Percentiles rank a stretch among this genome's conserved stretches.
Conservation (phyloP, 352 stramenopile genomes). For the Pseudoperonospora humuli region DNA sequence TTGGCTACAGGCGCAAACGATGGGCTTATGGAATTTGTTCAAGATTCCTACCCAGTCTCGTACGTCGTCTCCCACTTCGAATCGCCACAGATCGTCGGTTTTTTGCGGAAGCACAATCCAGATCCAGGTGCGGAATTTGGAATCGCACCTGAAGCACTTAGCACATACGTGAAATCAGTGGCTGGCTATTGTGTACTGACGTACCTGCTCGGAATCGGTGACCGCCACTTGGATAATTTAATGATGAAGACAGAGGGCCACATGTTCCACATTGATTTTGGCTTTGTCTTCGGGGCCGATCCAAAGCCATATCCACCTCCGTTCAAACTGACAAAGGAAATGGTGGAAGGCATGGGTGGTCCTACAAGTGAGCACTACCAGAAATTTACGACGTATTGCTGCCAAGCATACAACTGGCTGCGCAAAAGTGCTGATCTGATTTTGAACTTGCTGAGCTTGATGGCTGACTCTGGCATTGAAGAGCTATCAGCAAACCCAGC, state of each 20-base stretch:
- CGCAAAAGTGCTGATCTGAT: slow-evolving; percentile 97
- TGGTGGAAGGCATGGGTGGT: slow-evolving; percentile 96
- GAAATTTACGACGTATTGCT: slow-evolving; percentile 91
- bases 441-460: slow-evolving; percentile 97
- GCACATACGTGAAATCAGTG: slow-evolving; percentile 96
- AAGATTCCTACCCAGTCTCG: slow-evolving; percentile 93
- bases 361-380: slow-evolving; percentile 87
- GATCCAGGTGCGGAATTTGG: slow-evolving; percentile 81
- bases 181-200: slow-evolving; percentile 99
- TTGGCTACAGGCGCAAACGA: slow-evolving; percentile 83
- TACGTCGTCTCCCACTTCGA: slow-evolving; percentile 93
- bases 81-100: slow-evolving; percentile 88
- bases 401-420: slow-evolving; percentile 90
- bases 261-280: slow-evolving; percentile 99
- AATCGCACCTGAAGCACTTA: slow-evolving; percentile 88
- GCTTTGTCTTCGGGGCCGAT: slow-evolving; percentile 98
- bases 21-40: slow-evolving; percentile 97
- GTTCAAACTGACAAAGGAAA: slow-evolving; percentile 97
- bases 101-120: slow-evolving; percentile 80
- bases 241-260: slow-evolving; percentile 95
- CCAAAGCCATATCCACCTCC: slow-evolving; percentile 97
- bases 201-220: slow-evolving; percentile 98
- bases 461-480: slow-evolving; percentile 98
- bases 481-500: slow-evolving; percentile 79
- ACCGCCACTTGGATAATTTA: slow-evolving; percentile 99